phyloP scores from a whole-genome alignment of 2,329 filamentous ascomycete species.

The Colletotrichum phormii region DNA sequence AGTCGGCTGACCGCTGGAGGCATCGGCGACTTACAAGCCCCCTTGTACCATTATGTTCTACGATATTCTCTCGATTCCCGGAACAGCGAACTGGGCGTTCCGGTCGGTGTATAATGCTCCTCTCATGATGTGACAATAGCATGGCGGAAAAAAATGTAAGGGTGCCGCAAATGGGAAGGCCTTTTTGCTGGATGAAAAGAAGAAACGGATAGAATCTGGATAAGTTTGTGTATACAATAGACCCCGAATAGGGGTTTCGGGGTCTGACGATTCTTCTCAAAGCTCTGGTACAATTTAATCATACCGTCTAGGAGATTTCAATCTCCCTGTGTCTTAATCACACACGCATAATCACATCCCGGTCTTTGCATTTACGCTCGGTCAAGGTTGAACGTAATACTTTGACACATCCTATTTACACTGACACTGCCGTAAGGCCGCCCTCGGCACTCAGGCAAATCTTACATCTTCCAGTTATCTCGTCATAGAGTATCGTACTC shows the following conservation, averaged over 20 bases:
- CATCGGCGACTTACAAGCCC: constrained; percentile 30
- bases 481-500: constrained; percentile 8
- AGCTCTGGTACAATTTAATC: constrained; percentile 32
- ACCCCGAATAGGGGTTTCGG: constrained; percentile 14
- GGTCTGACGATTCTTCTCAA: constrained; percentile 22
- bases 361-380: not conserved
- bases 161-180: constrained; percentile 28
- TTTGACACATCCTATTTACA: not conserved
- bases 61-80: constrained; percentile 32
- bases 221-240: constrained; percentile 33
- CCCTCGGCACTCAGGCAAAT: not conserved
- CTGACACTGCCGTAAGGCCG: not conserved
- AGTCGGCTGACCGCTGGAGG: constrained; percentile 9
- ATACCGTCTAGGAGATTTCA: constrained; percentile 22
- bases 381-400: not conserved
- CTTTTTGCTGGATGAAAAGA: constrained; percentile 27
- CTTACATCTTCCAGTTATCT: not conserved
- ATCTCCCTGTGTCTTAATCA: constrained; percentile 24
- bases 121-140: constrained; percentile 52
- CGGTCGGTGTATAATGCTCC: constrained; percentile 58
- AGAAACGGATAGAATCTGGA: constrained; percentile 32
- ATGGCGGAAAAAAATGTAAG: constrained; percentile 19
- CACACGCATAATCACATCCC: not conserved
- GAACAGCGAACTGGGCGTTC: constrained; percentile 37
- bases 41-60: constrained; percentile 48